Evolutionary conservation across 768 basidiomycete species (phyloP), one percentile per base, ranked within the genome.

Genomic region (Mrakia hoshinonis): DNA sequence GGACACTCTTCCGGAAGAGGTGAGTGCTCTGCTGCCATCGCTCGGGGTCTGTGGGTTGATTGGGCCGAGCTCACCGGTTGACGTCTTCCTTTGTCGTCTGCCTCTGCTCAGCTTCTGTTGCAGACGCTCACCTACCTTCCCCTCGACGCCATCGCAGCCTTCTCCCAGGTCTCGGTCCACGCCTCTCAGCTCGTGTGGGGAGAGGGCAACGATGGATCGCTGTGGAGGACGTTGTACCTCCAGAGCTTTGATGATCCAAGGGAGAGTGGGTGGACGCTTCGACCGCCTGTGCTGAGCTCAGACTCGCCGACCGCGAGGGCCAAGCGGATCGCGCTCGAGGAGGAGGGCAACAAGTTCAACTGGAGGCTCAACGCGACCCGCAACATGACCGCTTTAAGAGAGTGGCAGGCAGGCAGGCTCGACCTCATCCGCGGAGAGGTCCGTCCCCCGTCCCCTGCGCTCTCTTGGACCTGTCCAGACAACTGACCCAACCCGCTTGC

Each of bases 81-180:
- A 5, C 26, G 10, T 55, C 54, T 2, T 26, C 34, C 10, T 18
- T 7, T 31, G 29, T 3, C 1, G 22, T 15, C 29, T 55, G 15
- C 26, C 18, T 5, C 29, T 55, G 54, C 4, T 55, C 54, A 55
- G 54, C 54, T 55, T 31, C 29, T 55, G 26, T 31, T 55, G 29
- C 54, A 55, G 5, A 55, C 54, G 24, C 54, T 55, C 54, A 24
- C 54, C 54, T 55, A 29, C 54, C 54, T 55, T 31, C 54, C 54
- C 11, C 54, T 55, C 54, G 54, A 55, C 13, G 26, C 24, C 29
- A 31, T 55, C 29, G 54, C 54, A n/a, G 26, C n/a, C 54, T 55
- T 29, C 29, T 55, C 54, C 7, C 54, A 55, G 13, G 34, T 31
- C 54, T 55, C 12, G 26, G 24, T 55, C 54, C 34, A 24, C n/a